These are phyloP conservation scores for Alternaria dauci DNA, from an alignment of 2,329 filamentous ascomycete genomes.

Conservation along the genomic window DNA sequence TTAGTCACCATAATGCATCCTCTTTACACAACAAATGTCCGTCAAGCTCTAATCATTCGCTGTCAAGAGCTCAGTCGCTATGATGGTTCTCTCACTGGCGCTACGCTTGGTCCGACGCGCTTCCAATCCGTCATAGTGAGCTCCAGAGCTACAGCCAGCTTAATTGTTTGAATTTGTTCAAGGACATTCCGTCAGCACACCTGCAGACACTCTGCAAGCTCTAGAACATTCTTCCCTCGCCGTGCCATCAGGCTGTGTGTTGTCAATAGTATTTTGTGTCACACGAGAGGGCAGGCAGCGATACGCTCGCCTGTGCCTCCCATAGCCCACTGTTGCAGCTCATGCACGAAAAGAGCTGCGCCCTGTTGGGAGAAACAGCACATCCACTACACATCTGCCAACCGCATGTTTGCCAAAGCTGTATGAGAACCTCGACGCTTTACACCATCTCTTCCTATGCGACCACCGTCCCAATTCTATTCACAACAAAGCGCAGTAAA, in stretches of 20 bases:
- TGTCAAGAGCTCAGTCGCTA: background rate
- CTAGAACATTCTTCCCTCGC: background rate
- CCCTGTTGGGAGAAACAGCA: conserved; percentile 8
- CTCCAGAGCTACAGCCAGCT: background rate
- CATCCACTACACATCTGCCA: conserved; percentile 1
- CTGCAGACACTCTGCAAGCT: background rate
- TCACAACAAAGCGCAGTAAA: background rate
- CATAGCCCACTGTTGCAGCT: conserved; percentile 12
- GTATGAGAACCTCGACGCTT: background rate
- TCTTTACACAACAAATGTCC: background rate
- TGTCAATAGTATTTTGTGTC: conserved; percentile 5
- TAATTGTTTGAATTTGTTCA: background rate
- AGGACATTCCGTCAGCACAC: background rate
- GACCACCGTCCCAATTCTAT: background rate
- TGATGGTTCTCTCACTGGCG: background rate
- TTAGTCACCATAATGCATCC: background rate
- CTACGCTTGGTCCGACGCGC: background rate
- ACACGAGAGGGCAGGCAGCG: conserved; percentile 4
- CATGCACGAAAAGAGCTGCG: conserved; percentile 17
- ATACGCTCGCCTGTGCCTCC: conserved; percentile 22
- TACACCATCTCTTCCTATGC: background rate
- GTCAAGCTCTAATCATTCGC: background rate
- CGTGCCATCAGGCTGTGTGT: background rate
- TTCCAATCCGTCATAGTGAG: background rate
- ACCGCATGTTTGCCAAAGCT: background rate